Percentiles rank a stretch among this genome's conserved stretches.
phyloP scores from a whole-genome alignment of 768 basidiomycete genomes.

The Tylopilus plumbeoviolaceoides region DNA sequence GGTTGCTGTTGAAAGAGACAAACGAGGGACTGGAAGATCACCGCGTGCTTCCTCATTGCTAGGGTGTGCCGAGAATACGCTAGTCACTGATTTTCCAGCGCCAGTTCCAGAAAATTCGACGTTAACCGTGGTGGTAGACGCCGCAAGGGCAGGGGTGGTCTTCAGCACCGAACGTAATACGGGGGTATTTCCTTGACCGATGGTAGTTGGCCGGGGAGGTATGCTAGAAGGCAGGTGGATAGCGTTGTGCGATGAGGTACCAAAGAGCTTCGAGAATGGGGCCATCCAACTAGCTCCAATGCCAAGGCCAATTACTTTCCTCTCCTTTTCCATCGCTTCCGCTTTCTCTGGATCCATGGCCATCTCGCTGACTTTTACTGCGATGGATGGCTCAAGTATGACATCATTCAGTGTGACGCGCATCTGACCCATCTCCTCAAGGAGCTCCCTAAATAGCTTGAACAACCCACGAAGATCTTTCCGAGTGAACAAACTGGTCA shows the following conservation, averaged over 20 bases:
- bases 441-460: slow-evolving; percentile 80
- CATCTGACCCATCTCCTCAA: slow-evolving; percentile 77
- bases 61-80: slow-evolving; percentile 33
- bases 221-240: slow-evolving; percentile 7
- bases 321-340: slow-evolving; percentile 36
- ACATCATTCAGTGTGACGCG: slow-evolving; percentile 84
- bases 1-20: slow-evolving; percentile 2
- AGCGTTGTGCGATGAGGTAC: slow-evolving; percentile 32
- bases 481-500: slow-evolving; percentile 57
- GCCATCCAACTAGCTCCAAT: slow-evolving; percentile 70
- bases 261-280: slow-evolving; percentile 80
- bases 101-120: slow-evolving; percentile 88
- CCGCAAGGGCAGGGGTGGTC: slow-evolving; percentile 76
- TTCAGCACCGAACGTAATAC: slow-evolving; percentile 68
- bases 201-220: slow-evolving; percentile 27
- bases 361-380: slow-evolving; percentile 64
- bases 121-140: slow-evolving; percentile 89
- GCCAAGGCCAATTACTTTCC: slow-evolving; percentile 28
- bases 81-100: slow-evolving; percentile 52
- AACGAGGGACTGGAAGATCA: slow-evolving; percentile 11
- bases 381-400: slow-evolving; percentile 80
- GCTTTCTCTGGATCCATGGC: slow-evolving; percentile 59
- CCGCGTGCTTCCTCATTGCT: slow-evolving; percentile 13
- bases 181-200: slow-evolving; percentile 20
- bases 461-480: slow-evolving; percentile 81